These are phyloP conservation scores for Pterocarpus santalinus DNA, from an alignment of 306 rosid genomes.

Conservation along the genomic window DNA sequence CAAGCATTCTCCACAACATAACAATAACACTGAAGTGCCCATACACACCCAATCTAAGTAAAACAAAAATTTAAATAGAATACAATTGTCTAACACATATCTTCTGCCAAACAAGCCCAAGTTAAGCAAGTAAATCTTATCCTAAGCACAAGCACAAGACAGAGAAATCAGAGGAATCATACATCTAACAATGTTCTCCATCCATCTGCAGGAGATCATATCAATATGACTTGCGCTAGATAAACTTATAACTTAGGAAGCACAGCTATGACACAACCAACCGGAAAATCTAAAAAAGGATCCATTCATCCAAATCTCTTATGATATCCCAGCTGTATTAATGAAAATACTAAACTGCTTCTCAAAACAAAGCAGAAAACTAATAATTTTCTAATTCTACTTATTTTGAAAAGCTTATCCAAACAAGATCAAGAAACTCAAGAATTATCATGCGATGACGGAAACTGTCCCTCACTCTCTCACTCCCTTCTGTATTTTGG, in stretches of 20 bases:
- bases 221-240: not conserved
- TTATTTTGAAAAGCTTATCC: too few relatives aligned
- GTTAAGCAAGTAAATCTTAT: conserved; percentile 7
- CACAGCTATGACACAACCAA: not conserved
- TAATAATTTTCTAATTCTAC: too few relatives aligned
- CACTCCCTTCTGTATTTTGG: too few relatives aligned
- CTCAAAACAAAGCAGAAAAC: too few relatives aligned
- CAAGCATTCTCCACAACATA: not conserved
- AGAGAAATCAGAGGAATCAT: not conserved
- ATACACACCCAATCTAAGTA: conserved; percentile 3
- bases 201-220: not conserved
- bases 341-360: too few relatives aligned
- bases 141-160: not conserved
- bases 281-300: not conserved
- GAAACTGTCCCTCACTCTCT: too few relatives aligned
- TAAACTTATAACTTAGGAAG: not conserved
- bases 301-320: not conserved
- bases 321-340: not conserved
- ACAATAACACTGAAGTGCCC: not conserved
- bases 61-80: not conserved
- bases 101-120: not conserved
- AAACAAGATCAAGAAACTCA: too few relatives aligned
- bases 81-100: not conserved
- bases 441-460: too few relatives aligned
- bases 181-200: not conserved